Evolutionary conservation across 2,329 filamentous ascomycete genomes (phyloP).

Genomic region (Colletotrichum lindemuthianum): DNA sequence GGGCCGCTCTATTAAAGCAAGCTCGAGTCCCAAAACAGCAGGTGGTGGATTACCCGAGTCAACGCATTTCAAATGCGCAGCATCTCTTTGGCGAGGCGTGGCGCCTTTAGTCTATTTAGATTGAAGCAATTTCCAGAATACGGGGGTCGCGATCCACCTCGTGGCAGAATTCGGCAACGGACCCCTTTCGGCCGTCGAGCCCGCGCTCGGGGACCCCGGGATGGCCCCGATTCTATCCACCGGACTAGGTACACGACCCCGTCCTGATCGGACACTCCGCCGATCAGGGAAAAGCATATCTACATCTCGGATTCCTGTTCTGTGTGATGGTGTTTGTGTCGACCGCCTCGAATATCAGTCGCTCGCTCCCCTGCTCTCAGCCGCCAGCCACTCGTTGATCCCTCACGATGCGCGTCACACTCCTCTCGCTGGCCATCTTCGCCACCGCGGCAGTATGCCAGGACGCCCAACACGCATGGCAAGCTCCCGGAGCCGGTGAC

Average conservation of each 20-base stretch:
- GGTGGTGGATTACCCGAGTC: constrained; percentile 11
- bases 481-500: constrained; percentile 4
- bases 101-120: constrained; percentile 8
- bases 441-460: constrained; percentile 5
- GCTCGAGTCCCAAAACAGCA: constrained; percentile 3
- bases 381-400: constrained; percentile 12
- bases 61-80: constrained; percentile 17
- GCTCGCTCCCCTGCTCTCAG: background rate
- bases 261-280: constrained; percentile 15
- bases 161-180: background rate
- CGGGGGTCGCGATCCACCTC: constrained; percentile 18
- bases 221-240: background rate
- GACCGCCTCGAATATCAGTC: no score
- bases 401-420: background rate
- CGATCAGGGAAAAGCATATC: constrained; percentile 25
- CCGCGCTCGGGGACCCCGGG: constrained; percentile 14
- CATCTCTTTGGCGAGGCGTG: background rate
- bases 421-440: constrained; percentile 6
- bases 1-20: background rate
- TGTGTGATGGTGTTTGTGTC: background rate
- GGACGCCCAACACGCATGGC: constrained; percentile 14
- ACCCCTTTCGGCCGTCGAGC: constrained; percentile 11
- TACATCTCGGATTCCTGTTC: background rate
- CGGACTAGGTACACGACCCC: background rate
- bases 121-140: constrained; percentile 26